Evolutionary conservation across 495 filamentous ascomycete genomes (phyloP), one percentile per base, ranked within the genome.

Genomic region (Achaetomiella virescens): DNA sequence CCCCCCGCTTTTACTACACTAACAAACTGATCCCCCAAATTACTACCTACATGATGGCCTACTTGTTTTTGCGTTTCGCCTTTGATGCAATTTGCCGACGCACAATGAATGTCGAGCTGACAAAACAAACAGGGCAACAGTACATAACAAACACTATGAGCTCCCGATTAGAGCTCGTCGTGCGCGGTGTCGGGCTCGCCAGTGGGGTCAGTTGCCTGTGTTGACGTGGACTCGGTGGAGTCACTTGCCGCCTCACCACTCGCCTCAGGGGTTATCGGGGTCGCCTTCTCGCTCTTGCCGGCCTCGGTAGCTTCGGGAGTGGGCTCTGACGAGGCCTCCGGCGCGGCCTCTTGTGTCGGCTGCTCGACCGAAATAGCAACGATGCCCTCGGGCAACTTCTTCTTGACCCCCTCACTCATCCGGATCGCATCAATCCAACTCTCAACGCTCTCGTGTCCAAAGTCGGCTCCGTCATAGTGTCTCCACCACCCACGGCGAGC

Each of bases 391-490:
- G 92, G 91, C 38, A 97, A 62, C 74, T 85, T 88, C 68, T 84
- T 79, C 78, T 91, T 96, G 20, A 78, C 68, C 6, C 87, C 86
- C 61, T 96, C 95, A 43, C 91, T 89, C 66, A 98, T 75, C 22
- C 87, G 81, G 59, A 97, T 89, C 3, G 79, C 81, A 67, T 98
- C 93, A 58, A 97, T 78, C 91, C 91, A 97, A 50, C 76, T 73
- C 69, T 95, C 90, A 35, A 97, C 71, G 10, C 78, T 77, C 31
- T 76, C 76, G 29, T 78, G 65, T 11, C 75, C 76, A 57, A 83
- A 88, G 21, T 84, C 80, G 15, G 65, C 71, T 5, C 75, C 72
- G 35, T 77, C 72, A 61, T 86, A 95, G 36, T 78, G 82, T 57
- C 87, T 83, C 79, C 84, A 95, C 95, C 93, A 97, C 21, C 83